A percentile compares a stretch with the other conserved stretches of the same genome.
Evolutionary conservation across 139 green algal species (phyloP).

Genomic region (Chlorella sorokiniana): DNA sequence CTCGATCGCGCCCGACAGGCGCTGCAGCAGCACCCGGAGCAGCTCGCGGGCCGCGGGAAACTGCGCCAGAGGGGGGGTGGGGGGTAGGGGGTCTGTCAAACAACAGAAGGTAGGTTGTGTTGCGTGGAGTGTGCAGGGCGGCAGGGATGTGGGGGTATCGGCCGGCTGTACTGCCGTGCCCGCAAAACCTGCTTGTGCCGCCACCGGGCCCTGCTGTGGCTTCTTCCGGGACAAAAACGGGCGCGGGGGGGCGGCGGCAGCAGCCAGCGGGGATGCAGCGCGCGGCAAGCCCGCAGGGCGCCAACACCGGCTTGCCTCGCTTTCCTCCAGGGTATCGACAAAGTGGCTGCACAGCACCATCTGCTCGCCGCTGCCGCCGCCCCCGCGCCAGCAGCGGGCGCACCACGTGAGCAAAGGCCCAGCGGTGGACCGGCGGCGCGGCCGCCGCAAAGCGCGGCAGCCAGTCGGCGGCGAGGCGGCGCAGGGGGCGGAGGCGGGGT

Average conservation of each 20-base stretch:
- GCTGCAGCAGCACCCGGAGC: conserved; percentile 31
- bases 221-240: too few relatives aligned
- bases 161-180: too few relatives aligned
- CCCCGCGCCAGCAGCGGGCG: conserved; percentile 32
- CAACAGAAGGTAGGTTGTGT: not conserved
- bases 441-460: conserved; percentile 5
- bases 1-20: conserved; percentile 22
- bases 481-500: not conserved
- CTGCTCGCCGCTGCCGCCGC: conserved; percentile 9
- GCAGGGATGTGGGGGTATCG: too few relatives aligned
- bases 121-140: too few relatives aligned
- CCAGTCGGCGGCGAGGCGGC: conserved; percentile 12
- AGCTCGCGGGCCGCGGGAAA: conserved; percentile 32
- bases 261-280: too few relatives aligned
- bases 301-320: conserved; percentile 60
- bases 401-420: conserved; percentile 27
- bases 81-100: not conserved
- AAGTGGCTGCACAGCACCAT: conserved; percentile 27
- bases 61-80: not conserved
- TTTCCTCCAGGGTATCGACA: conserved; percentile 10
- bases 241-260: too few relatives aligned
- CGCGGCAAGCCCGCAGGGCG: not conserved
- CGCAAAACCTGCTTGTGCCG: too few relatives aligned
- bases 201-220: too few relatives aligned
- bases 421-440: conserved; percentile 10